Percentiles rank a stretch among this genome's conserved stretches.
These are phyloP conservation scores for Postia placenta DNA, from an alignment of 768 basidiomycete genomes.

Conservation along the genomic window DNA sequence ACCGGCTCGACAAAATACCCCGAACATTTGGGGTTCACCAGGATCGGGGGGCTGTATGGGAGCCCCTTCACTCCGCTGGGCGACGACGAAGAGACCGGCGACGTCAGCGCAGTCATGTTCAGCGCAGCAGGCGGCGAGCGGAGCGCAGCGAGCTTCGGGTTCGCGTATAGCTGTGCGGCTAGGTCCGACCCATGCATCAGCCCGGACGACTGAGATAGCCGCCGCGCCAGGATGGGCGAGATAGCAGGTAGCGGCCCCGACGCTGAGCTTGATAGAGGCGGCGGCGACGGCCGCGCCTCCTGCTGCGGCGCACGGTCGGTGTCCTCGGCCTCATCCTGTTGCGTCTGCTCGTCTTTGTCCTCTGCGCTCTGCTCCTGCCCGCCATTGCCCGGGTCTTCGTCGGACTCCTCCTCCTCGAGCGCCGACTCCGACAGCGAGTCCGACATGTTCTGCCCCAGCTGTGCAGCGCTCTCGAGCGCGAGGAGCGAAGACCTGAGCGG, in stretches of 20 bases:
- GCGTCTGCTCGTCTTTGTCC: not conserved
- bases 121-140: conserved; percentile 24
- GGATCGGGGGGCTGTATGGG: conserved; percentile 50
- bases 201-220: conserved; percentile 15
- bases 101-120: conserved; percentile 21
- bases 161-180: conserved; percentile 37
- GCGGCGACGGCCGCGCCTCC: not conserved
- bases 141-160: conserved; percentile 45
- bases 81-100: not conserved
- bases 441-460: conserved; percentile 28
- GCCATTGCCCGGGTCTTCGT: conserved; percentile 11
- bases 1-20: conserved; percentile 98
- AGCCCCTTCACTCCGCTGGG: not conserved
- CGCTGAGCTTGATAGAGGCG: not conserved
- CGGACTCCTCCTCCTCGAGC: conserved; percentile 37
- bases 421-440: conserved; percentile 49
- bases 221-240: conserved; percentile 9
- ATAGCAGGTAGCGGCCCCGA: conserved; percentile 2
- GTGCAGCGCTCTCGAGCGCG: conserved; percentile 16
- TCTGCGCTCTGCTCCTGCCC: conserved; percentile 7
- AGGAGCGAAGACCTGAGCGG: conserved; percentile 11
- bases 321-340: not conserved
- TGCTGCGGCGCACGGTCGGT: not conserved
- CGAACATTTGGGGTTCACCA: conserved; percentile 81
- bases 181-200: conserved; percentile 30